Conservation (phyloP, 495 filamentous ascomycete genomes). For the Wilcoxina mikolae region DNA sequence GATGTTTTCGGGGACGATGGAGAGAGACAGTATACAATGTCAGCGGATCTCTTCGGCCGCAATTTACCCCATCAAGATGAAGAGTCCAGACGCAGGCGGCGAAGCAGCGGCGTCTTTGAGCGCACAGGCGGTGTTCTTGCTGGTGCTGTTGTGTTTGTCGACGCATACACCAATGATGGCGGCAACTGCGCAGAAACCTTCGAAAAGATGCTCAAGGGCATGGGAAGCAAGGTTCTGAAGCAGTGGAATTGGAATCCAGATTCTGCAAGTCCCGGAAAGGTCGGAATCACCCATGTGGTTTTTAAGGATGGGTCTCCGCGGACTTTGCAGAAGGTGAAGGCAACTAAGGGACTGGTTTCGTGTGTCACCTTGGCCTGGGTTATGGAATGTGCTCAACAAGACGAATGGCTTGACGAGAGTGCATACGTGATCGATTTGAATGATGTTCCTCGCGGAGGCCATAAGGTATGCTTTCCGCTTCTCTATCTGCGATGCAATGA, state of each 20-base stretch:
- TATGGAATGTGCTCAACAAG: slow-evolving; percentile 42
- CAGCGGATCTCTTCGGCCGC: no score
- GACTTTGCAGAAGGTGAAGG: slow-evolving; percentile 73
- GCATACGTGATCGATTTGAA: slow-evolving; percentile 34
- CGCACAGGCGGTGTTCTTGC: slow-evolving; percentile 34
- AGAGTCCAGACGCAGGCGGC: not conserved
- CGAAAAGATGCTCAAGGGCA: slow-evolving; percentile 59
- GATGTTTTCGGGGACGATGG: slow-evolving; percentile 12
- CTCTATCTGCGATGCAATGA: slow-evolving; percentile 39
- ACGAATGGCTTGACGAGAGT: slow-evolving; percentile 56
- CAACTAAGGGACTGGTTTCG: slow-evolving; percentile 56
- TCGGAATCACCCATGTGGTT: slow-evolving; percentile 87
- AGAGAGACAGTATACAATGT: not conserved
- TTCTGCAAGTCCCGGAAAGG: slow-evolving; percentile 34
- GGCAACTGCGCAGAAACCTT: slow-evolving; percentile 77
- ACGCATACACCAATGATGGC: slow-evolving; percentile 83
- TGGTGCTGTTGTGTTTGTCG: slow-evolving; percentile 74
- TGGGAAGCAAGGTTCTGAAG: slow-evolving; percentile 75
- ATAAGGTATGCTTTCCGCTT: slow-evolving; percentile 19
- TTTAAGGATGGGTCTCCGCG: slow-evolving; percentile 84
- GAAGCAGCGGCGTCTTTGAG: not conserved
- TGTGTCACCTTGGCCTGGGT: slow-evolving; percentile 85
- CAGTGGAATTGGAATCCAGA: slow-evolving; percentile 73
- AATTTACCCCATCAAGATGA: not conserved
- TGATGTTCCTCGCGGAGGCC: slow-evolving; percentile 21